phyloP scores from a whole-genome alignment of 1,139 yeast genomes.

The Sugiyamaella pinicola region DNA sequence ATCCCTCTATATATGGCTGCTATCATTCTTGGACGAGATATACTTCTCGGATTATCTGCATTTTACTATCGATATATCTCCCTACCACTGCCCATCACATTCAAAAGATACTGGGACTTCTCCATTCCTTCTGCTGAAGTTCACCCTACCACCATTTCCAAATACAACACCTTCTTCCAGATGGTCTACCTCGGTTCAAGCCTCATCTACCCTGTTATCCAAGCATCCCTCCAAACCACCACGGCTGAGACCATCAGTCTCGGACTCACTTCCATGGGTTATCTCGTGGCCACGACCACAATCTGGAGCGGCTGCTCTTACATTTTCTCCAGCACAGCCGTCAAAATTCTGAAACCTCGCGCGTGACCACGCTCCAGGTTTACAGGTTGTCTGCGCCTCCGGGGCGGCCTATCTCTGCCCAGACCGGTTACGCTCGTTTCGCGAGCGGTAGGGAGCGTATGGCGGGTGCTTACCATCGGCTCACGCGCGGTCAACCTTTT shows the following conservation, averaged over 20 bases:
- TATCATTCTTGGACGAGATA: constrained; percentile 83
- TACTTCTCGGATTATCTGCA: constrained; percentile 73
- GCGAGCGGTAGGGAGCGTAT: too few relatives aligned
- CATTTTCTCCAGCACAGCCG: constrained; percentile 66
- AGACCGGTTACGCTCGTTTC: too few relatives aligned
- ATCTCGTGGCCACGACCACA: constrained; percentile 76
- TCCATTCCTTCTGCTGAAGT: constrained; percentile 84
- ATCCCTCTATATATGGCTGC: constrained; percentile 64
- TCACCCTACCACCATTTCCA: constrained; percentile 84
- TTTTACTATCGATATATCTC: constrained; percentile 72
- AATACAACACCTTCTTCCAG: constrained; percentile 86
- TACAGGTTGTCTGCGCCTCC: too few relatives aligned
- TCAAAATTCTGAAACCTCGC: constrained; percentile 46
- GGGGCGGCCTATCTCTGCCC: too few relatives aligned
- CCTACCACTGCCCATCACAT: constrained; percentile 74
- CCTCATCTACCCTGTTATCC: constrained; percentile 65
- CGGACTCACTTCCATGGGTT: constrained; percentile 47
- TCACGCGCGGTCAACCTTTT: too few relatives aligned
- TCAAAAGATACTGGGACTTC: constrained; percentile 72
- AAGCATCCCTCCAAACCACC: constrained; percentile 38
- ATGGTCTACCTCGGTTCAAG: constrained; percentile 85
- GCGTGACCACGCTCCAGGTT: too few relatives aligned
- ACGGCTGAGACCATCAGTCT: constrained; percentile 29
- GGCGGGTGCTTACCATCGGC: too few relatives aligned
- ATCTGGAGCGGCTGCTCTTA: constrained; percentile 78